Base-by-base conservation (phyloP, 1,284 basidiomycete genomes). In the Heterobasidion parviporum region DNA sequence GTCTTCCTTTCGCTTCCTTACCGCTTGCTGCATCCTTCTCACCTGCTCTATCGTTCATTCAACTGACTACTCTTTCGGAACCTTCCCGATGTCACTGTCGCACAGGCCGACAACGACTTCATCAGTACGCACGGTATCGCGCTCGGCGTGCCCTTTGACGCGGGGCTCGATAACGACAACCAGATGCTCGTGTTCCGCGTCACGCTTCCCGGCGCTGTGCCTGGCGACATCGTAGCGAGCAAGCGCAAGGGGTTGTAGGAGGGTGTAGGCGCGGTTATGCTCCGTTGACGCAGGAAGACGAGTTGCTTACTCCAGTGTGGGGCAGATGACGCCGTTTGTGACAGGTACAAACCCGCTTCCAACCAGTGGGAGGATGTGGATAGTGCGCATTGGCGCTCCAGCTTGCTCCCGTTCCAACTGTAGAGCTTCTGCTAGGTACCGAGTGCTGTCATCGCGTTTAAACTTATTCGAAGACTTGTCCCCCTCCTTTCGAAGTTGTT, bases 111-210 rank as follows among this genome's bases (percentile, higher is more conserved):
- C 67, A 87, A 87, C 62, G 83, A 87, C 65, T 85, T 85, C 67
- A 68, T 84, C 52, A 85, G 77, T 46, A 78, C 74, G 2, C 65
- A 85, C 45, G 86, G 85, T 1, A 70, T 80, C 45, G 73, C 78
- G 8, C 64, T 78, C 8, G 82, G 83, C 4, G 62, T 71, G 49
- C 74, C 80, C 2, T 86, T 75, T 66, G 67, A 82, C 59, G 81
- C 77, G 12, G 80, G 79, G 0, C 54, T 77, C 20, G 76, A 83
- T 61, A 75, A 76, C 35, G 81, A 87, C 61, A 87, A 80, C 61
- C 84, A 88, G 68, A 77, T 85, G 60, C 62, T 87, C 59, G 83
- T 87, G 3, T 88, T 81, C 71, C 71, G 82, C 32, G 74, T 87
- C 15, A 85, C 84, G 1, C 67, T 88, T 2, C 85, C 85, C 2